Evolutionary conservation across 148 eudicot species (phyloP).

Genomic region (Vaccinium vitisidaea): DNA sequence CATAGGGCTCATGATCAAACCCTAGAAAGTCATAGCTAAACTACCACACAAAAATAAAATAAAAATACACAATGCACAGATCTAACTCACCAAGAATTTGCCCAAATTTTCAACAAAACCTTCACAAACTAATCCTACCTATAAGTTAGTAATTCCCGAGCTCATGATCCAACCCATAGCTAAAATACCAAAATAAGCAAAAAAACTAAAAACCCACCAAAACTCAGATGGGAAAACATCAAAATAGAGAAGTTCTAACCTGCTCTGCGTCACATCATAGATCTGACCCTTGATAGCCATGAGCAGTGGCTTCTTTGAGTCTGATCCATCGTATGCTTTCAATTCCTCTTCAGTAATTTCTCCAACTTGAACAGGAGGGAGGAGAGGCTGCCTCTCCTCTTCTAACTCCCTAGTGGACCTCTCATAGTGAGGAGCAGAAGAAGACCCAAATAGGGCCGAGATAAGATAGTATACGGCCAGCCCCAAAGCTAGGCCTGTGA

Average conservation of each 20-base stretch:
- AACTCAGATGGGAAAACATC: not conserved
- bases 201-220: not conserved
- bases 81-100: no score
- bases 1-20: no score
- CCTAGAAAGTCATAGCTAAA: no score
- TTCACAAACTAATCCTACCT: no score
- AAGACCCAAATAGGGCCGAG: constrained; percentile 57
- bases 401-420: constrained; percentile 24
- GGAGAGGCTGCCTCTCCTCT: constrained; percentile 62
- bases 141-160: no score
- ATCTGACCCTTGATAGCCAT: constrained; percentile 98
- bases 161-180: no score
- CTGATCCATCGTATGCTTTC: constrained; percentile 72
- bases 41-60: no score
- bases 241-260: constrained; percentile 31
- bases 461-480: constrained; percentile 65
- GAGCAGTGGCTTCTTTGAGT: constrained; percentile 73
- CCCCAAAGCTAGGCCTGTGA: constrained; percentile 66
- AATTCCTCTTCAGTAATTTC: constrained; percentile 75
- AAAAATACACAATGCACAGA: no score
- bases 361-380: constrained; percentile 87
- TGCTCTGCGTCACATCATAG: constrained; percentile 97
- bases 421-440: constrained; percentile 21
- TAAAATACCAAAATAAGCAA: not conserved
- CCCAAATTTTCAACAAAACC: no score